Conservation (phyloP, 1,284 basidiomycete species). For the Dichomitus squalens region DNA sequence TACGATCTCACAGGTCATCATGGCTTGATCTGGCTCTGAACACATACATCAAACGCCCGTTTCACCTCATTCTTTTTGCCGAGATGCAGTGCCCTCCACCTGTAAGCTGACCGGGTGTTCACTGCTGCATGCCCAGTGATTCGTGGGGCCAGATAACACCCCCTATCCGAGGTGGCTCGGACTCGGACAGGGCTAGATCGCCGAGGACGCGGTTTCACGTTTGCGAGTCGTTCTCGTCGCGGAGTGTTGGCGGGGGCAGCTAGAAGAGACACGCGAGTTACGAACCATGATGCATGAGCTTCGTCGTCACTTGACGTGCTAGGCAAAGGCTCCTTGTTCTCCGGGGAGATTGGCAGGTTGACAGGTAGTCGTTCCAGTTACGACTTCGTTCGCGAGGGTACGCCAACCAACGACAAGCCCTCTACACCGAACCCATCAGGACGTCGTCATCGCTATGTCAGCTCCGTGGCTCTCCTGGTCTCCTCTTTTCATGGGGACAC, state of each 20-base stretch:
- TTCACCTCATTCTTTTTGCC: conserved; percentile 6
- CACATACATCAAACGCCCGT: conserved; percentile 9
- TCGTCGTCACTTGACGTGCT: not conserved
- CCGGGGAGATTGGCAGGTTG: conserved; percentile 14
- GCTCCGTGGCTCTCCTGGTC: not conserved
- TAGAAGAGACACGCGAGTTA: not conserved
- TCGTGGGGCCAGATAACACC: not conserved
- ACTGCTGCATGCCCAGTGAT: not conserved
- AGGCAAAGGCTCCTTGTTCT: conserved; percentile 11
- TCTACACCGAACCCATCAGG: conserved; percentile 4
- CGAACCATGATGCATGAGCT: not conserved
- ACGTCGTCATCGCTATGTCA: conserved; percentile 20
- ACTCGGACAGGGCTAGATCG: not conserved
- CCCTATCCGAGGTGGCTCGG: not conserved
- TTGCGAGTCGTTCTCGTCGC: not conserved
- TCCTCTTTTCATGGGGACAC: conserved; percentile 7
- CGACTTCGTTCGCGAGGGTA: too few species aligned
- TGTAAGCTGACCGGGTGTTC: not conserved
- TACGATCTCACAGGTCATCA: not conserved
- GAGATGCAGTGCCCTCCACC: conserved; percentile 10
- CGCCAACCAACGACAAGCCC: not conserved
- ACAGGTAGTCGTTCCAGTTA: conserved; percentile 7
- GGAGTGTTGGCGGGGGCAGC: not conserved
- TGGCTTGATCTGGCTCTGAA: conserved; percentile 6
- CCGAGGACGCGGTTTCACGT: not conserved